These are phyloP conservation scores for Xylaria nigripes DNA, from an alignment of 495 filamentous ascomycete species.

Conservation along the genomic window DNA sequence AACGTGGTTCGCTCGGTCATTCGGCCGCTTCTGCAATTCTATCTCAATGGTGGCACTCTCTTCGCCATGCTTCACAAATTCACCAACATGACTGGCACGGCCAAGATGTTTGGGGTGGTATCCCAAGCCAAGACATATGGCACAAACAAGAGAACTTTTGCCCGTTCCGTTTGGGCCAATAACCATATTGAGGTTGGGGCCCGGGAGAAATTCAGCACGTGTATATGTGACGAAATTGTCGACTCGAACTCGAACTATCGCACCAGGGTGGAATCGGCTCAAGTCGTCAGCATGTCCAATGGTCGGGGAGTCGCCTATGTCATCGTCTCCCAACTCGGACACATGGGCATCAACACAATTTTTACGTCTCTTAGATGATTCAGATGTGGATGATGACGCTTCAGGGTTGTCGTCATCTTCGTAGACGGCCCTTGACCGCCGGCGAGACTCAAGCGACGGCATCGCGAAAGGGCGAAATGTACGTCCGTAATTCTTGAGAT, in stretches of 20 bases:
- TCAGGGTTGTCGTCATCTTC: constrained; percentile 30
- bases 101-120: constrained; percentile 78
- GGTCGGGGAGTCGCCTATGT: constrained; percentile 3
- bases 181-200: constrained; percentile 95
- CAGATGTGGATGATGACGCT: constrained; percentile 17
- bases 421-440: constrained; percentile 26
- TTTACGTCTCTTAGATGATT: constrained; percentile 20
- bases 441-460: constrained; percentile 19
- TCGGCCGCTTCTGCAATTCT: constrained; percentile 59
- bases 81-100: constrained; percentile 72
- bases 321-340: constrained; percentile 8
- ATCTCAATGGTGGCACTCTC: constrained; percentile 78
- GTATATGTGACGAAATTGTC: constrained; percentile 95
- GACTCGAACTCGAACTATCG: constrained; percentile 81
- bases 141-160: constrained; percentile 95
- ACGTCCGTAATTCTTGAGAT: neutral
- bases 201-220: constrained; percentile 77
- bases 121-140: constrained; percentile 89
- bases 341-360: constrained; percentile 1
- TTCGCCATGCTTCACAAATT: constrained; percentile 89
- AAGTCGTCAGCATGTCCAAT: constrained; percentile 4
- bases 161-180: constrained; percentile 97
- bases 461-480: constrained; percentile 7
- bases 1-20: constrained; percentile 52
- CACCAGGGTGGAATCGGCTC: constrained; percentile 59